A percentile compares a stretch with the other conserved stretches of the same genome.
phyloP scores from a whole-genome alignment of 2,329 filamentous ascomycete species.

The Cladorrhinum sp. region DNA sequence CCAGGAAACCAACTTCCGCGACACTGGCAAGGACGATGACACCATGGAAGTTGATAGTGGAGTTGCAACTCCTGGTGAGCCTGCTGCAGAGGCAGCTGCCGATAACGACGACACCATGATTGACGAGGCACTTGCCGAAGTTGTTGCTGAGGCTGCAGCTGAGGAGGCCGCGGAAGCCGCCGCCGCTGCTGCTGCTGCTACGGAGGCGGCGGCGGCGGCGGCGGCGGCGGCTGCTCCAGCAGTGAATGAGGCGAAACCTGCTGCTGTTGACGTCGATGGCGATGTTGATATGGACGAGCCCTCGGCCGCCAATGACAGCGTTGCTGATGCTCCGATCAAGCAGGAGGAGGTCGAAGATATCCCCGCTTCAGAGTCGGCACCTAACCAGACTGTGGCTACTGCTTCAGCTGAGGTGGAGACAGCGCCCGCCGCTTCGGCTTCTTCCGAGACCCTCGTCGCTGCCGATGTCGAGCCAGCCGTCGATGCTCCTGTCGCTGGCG shows the following conservation, averaged over 20 bases:
- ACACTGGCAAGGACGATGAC: conserved; percentile 30
- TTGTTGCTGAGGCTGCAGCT: conserved; percentile 4
- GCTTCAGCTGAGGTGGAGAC: background rate
- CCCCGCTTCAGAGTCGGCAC: conserved; percentile 17
- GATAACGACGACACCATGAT: conserved; percentile 29
- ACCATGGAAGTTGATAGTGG: conserved; percentile 28
- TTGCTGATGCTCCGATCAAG: conserved; percentile 37
- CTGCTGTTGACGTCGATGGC: conserved; percentile 43
- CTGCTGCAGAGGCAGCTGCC: conserved; percentile 13
- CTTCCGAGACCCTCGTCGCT: background rate
- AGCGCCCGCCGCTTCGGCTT: background rate
- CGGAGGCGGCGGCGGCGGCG: conserved; percentile 13
- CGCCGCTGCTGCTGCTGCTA: conserved; percentile 4
- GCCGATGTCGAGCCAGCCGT: background rate
- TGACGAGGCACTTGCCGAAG: conserved; percentile 17
- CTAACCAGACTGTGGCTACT: conserved; percentile 9
- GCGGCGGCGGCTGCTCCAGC: conserved; percentile 28
- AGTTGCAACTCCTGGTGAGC: conserved; percentile 22
- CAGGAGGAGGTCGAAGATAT: conserved; percentile 38
- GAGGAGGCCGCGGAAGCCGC: conserved; percentile 9
- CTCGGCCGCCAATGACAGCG: conserved; percentile 23
- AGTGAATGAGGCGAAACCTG: conserved; percentile 1
- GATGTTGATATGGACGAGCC: conserved; percentile 51
- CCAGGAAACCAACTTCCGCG: conserved; percentile 52
- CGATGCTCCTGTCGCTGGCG: background rate